phyloP scores from a whole-genome alignment of 495 filamentous ascomycete genomes.

The Penicillium bovifimosum region DNA sequence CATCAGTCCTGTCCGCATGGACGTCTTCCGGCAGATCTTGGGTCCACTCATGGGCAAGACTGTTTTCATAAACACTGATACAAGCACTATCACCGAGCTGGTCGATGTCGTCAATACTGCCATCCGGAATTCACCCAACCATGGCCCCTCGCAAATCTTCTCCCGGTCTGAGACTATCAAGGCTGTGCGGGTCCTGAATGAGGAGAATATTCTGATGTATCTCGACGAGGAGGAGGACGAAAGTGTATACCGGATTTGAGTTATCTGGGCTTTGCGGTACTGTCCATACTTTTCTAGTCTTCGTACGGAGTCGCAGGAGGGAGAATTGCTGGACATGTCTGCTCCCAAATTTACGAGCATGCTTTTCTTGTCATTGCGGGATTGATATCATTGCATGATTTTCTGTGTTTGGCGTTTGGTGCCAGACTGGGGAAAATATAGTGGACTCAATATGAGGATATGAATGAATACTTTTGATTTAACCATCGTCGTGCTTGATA shows the following conservation, averaged over 20 bases:
- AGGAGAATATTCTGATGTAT: conserved; percentile 83
- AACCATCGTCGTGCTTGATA: neutral
- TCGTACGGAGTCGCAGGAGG: too few relatives aligned
- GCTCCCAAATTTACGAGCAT: conserved; percentile 15
- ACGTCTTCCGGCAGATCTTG: conserved; percentile 70
- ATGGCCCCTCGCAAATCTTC: conserved; percentile 53
- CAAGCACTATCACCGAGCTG: conserved; percentile 66
- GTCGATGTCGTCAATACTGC: conserved; percentile 74
- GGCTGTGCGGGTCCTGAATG: conserved; percentile 74
- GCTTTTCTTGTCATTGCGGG: conserved; percentile 22
- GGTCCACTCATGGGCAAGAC: conserved; percentile 72
- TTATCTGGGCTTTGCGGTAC: neutral
- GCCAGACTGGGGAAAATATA: conserved; percentile 14
- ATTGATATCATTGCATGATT: conserved; percentile 25
- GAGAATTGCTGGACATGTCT: neutral
- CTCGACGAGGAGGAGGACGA: conserved; percentile 48
- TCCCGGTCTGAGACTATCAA: conserved; percentile 63
- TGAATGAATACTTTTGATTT: conserved; percentile 13
- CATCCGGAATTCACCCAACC: conserved; percentile 37
- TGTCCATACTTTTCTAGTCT: neutral
- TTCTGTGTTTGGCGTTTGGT: conserved; percentile 21
- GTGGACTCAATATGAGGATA: conserved; percentile 15
- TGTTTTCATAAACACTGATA: conserved; percentile 72
- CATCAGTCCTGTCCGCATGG: conserved; percentile 59
- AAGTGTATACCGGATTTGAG: conserved; percentile 47